Conservation (phyloP, 768 basidiomycete genomes). For the Auriscalpium vulgare region DNA sequence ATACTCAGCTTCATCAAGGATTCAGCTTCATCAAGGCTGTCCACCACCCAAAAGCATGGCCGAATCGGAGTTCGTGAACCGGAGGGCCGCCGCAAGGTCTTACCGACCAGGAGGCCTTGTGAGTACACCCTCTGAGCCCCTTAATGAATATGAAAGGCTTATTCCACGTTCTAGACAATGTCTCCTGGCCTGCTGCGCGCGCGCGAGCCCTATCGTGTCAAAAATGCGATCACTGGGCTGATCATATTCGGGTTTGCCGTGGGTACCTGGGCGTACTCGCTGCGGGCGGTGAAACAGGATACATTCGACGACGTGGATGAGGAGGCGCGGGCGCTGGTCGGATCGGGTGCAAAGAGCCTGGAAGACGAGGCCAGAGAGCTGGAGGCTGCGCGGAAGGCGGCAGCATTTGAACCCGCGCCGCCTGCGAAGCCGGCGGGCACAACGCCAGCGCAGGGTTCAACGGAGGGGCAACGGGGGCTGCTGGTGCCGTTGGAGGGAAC, state of each 20-base stretch:
- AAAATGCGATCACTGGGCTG: slow-evolving; percentile 74
- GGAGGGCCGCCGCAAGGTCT: slow-evolving; percentile 33
- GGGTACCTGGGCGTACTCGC: slow-evolving; percentile 88
- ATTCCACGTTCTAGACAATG: slow-evolving; percentile 32
- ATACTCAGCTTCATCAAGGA: not conserved
- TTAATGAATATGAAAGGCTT: not conserved
- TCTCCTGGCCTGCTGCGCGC: slow-evolving; percentile 86
- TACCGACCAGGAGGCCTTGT: slow-evolving; percentile 51
- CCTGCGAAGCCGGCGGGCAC: not conserved
- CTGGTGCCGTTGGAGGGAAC: slow-evolving; percentile 32
- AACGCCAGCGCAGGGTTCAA: not conserved
- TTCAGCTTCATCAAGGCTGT: not conserved
- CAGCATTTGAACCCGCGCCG: not conserved
- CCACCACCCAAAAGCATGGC: not conserved
- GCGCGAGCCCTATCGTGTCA: slow-evolving; percentile 70
- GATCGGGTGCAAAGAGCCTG: slow-evolving; percentile 5
- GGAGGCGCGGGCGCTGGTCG: slow-evolving; percentile 38
- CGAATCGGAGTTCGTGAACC: slow-evolving; percentile 31
- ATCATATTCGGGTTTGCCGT: slow-evolving; percentile 64
- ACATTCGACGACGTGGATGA: slow-evolving; percentile 34
- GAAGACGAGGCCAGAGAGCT: not conserved
- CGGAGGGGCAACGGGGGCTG: slow-evolving; percentile 36
- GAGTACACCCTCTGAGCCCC: slow-evolving; percentile 11
- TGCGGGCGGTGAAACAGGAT: slow-evolving; percentile 39
- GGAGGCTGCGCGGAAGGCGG: not conserved